A percentile compares a stretch with the other conserved stretches of the same genome.
Evolutionary conservation across 1,139 yeast species (phyloP).

Genomic region (Scheffersomyces cryptocercus): DNA sequence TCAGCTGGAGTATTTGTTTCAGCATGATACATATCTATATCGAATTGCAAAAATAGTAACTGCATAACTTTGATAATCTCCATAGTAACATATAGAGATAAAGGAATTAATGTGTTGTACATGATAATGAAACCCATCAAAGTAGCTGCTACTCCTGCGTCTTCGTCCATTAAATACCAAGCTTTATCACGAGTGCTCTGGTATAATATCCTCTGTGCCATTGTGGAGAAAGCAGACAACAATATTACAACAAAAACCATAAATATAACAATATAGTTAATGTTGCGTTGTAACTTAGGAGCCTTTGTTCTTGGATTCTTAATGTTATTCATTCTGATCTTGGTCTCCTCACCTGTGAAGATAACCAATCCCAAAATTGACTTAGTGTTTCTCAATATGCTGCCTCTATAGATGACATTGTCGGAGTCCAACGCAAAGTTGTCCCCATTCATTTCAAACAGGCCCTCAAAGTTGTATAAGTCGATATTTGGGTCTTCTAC

Average conservation of each 20-base stretch:
- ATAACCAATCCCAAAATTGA: slow-evolving; percentile 75
- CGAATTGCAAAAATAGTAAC: slow-evolving; percentile 77
- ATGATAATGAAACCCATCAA: slow-evolving; percentile 95
- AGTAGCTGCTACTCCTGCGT: slow-evolving; percentile 88
- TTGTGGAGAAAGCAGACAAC: slow-evolving; percentile 76
- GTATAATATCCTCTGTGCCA: slow-evolving; percentile 68
- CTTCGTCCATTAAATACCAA: slow-evolving; percentile 76
- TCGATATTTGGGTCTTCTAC: slow-evolving; percentile 92
- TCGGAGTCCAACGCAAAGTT: slow-evolving; percentile 70
- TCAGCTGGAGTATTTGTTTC: slow-evolving; percentile 89
- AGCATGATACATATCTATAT: slow-evolving; percentile 90
- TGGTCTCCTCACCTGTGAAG: slow-evolving; percentile 94
- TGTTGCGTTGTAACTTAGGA: slow-evolving; percentile 82
- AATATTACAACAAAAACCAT: slow-evolving; percentile 83
- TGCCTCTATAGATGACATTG: slow-evolving; percentile 85
- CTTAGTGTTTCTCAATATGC: slow-evolving; percentile 80
- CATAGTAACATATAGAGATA: slow-evolving; percentile 94
- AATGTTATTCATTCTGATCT: slow-evolving; percentile 92
- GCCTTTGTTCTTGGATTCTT: slow-evolving; percentile 89
- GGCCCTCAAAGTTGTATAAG: slow-evolving; percentile 89
- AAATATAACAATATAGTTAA: slow-evolving; percentile 79
- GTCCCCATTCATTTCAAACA: slow-evolving; percentile 34
- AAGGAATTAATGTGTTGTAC: slow-evolving; percentile 94
- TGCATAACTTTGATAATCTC: slow-evolving; percentile 92
- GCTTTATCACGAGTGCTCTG: slow-evolving; percentile 43